These are phyloP conservation scores for Macadamia integrifolia DNA, from an alignment of 164 flowering plant genomes.

Conservation along the genomic window DNA sequence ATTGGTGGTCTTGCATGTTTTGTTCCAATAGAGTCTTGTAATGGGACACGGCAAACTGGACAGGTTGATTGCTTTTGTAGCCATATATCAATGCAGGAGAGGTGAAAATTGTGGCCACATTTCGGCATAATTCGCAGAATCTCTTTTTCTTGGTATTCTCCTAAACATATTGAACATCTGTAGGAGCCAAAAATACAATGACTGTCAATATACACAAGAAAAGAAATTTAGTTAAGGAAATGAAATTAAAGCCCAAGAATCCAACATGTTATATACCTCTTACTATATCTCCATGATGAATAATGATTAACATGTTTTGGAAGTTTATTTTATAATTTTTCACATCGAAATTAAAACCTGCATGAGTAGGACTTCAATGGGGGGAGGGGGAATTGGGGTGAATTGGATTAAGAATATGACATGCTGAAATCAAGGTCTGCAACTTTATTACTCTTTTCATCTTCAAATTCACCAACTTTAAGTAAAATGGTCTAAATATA, in stretches of 20 bases:
- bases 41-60: constrained; percentile 69
- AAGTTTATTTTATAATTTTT: no score
- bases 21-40: constrained; percentile 36
- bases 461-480: background rate
- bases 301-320: background rate
- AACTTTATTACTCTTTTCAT: background rate
- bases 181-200: background rate
- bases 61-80: constrained; percentile 69
- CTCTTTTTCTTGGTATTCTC: constrained; percentile 75
- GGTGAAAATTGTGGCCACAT: constrained; percentile 76
- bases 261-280: no score
- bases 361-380: no score
- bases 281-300: background rate
- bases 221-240: background rate
- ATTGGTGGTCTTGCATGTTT: constrained; percentile 21
- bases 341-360: no score
- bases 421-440: background rate
- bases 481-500: background rate
- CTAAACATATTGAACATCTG: constrained; percentile 77
- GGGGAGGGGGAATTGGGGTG: no score
- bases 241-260: background rate
- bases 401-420: background rate
- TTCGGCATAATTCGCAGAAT: constrained; percentile 66
- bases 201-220: background rate
- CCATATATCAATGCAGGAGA: constrained; percentile 73